Conservation (phyloP, 140 eudicot species). For the Bidens hawaiensis region DNA sequence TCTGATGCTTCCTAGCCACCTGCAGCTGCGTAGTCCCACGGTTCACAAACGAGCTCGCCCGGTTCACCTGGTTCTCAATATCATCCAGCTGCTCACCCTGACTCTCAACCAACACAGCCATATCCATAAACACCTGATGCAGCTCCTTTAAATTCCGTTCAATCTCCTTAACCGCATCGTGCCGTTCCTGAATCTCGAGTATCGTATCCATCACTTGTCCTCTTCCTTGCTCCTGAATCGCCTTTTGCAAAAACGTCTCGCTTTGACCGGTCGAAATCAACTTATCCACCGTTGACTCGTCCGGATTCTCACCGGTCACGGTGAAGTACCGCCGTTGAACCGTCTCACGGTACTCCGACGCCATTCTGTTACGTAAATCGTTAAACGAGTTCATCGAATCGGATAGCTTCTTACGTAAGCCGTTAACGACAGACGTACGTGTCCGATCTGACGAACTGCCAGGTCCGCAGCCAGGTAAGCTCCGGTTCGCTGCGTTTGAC, state of each 20-base stretch:
- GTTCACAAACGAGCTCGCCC: conserved; percentile 53
- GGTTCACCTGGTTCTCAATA: conserved; percentile 47
- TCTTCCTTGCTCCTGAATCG: conserved; percentile 53
- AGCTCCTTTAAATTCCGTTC: conserved; percentile 42
- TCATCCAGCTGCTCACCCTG: conserved; percentile 64
- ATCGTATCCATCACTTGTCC: conserved; percentile 51
- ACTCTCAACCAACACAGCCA: conserved; percentile 57
- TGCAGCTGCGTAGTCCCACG: conserved; percentile 41
- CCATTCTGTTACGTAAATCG: conserved; percentile 35
- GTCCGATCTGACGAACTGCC: conserved; percentile 53
- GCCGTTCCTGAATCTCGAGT: conserved; percentile 45
- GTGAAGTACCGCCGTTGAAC: conserved; percentile 48
- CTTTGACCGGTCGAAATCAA: conserved; percentile 42
- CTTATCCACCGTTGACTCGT: conserved; percentile 24
- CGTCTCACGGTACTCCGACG: conserved; percentile 46
- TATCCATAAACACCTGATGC: conserved; percentile 55
- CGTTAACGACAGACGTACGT: conserved; percentile 40
- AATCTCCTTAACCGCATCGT: conserved; percentile 48
- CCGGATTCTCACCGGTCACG: conserved; percentile 48
- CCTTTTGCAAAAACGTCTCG: conserved; percentile 41
- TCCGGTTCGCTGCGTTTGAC: conserved; percentile 49
- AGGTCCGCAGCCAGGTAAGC: conserved; percentile 51
- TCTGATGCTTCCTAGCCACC: conserved; percentile 55
- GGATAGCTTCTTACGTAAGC: conserved; percentile 40
- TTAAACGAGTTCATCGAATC: conserved; percentile 45